These are phyloP conservation scores for Rhodotorula glutinis DNA, from an alignment of 1,284 basidiomycete genomes.

Conservation along the genomic window DNA sequence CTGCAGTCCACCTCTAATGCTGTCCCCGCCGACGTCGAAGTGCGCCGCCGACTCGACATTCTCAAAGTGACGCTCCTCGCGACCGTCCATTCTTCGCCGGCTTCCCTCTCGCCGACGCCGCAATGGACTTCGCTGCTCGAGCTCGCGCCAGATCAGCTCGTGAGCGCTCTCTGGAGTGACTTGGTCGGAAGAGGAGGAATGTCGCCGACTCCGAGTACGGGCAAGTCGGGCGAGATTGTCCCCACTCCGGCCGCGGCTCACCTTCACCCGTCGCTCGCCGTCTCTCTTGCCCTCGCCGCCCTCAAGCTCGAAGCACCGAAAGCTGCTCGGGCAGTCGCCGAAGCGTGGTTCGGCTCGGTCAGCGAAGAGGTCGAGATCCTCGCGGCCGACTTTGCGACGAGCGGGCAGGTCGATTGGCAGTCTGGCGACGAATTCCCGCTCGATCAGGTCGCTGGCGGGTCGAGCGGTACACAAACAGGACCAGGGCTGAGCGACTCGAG, in stretches of 20 bases:
- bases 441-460: slow-evolving; percentile 5
- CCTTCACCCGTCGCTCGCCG: slow-evolving; percentile 34
- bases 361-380: slow-evolving; percentile 26
- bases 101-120: background rate
- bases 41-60: slow-evolving; percentile 24
- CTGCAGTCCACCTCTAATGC: background rate
- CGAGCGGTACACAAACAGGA: background rate
- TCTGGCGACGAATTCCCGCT: slow-evolving; percentile 4
- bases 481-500: slow-evolving; percentile 16
- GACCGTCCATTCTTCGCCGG: slow-evolving; percentile 22
- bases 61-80: slow-evolving; percentile 36
- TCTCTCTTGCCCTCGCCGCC: slow-evolving; percentile 35
- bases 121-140: slow-evolving; percentile 11
- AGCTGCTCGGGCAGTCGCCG: slow-evolving; percentile 17
- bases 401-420: slow-evolving; percentile 6
- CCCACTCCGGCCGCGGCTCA: slow-evolving; percentile 20
- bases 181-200: background rate
- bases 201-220: background rate
- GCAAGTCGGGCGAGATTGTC: slow-evolving; percentile 18
- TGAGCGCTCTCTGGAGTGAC: slow-evolving; percentile 21
- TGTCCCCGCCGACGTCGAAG: background rate
- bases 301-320: slow-evolving; percentile 33
- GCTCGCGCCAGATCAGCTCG: slow-evolving; percentile 10
- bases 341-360: slow-evolving; percentile 34
- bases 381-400: slow-evolving; percentile 6